Conservation (phyloP, 1,284 basidiomycete species). For the Mycena sp. region DNA sequence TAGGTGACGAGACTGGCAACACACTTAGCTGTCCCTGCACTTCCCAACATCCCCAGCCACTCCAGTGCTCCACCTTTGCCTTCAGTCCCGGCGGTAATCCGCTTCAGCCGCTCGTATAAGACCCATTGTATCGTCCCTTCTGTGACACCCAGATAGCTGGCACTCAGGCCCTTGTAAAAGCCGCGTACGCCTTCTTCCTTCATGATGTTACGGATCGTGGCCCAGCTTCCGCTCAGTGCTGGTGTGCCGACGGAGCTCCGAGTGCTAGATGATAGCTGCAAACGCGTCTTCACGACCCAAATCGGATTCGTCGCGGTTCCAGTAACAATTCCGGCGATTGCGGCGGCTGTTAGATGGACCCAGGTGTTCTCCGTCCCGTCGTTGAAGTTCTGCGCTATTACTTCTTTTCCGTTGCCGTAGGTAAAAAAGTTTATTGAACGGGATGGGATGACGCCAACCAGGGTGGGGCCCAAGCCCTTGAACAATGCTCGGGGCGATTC, state of each 20-base stretch:
- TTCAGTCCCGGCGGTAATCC: constrained; percentile 61
- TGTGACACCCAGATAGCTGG: constrained; percentile 95
- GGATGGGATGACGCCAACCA: constrained; percentile 95
- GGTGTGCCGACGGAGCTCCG: constrained; percentile 21
- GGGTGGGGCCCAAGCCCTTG: constrained; percentile 93
- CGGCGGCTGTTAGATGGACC: constrained; percentile 90
- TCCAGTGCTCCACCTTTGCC: constrained; percentile 65
- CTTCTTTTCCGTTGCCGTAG: constrained; percentile 96
- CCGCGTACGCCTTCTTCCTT: constrained; percentile 87
- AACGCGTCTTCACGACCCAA: constrained; percentile 97
- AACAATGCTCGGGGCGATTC: constrained; percentile 94
- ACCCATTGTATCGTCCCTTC: constrained; percentile 99
- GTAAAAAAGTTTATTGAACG: constrained; percentile 98
- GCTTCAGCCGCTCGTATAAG: constrained; percentile 90
- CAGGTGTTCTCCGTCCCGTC: constrained; percentile 84
- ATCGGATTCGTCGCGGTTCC: constrained; percentile 96
- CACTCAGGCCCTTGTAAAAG: constrained; percentile 94
- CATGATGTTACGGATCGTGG: constrained; percentile 79
- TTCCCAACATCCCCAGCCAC: constrained; percentile 87
- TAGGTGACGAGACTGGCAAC: constrained; percentile 95
- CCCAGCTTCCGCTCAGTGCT: constrained; percentile 63
- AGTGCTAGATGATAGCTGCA: constrained; percentile 69
- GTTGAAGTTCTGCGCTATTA: constrained; percentile 89
- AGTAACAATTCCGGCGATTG: constrained; percentile 87
- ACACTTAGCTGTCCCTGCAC: constrained; percentile 94